Evolutionary conservation across 306 rosid species (phyloP), one percentile per base, ranked within the genome.

Genomic region (Vigna reflexopilosa): DNA sequence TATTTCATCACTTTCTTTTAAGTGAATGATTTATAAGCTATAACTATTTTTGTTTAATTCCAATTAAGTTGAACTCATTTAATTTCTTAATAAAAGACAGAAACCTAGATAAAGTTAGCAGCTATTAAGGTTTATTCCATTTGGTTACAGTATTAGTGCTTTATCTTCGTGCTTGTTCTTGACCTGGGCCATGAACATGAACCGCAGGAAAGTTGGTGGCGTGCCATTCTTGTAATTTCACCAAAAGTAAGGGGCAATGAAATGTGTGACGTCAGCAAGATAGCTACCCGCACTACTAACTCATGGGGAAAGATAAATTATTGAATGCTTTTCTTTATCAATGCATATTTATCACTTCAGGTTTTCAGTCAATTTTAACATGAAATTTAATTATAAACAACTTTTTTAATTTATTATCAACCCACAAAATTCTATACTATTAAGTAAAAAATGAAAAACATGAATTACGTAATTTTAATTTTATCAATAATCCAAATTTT

Each of bases 231-330:
- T 2, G 89, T 83, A 86, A 86, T 61, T 80, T 30, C 6, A 72
- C 0, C 0, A 0, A 80, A 76, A 54, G 32, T 2, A 1, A 11
- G 70, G 89, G 85, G 81, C 47, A 86, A 84, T 78, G 13, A 44
- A 20, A 0, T 22, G 17, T 5, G n/a, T 85, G 86, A 89, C 91
- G 93, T 90, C 88, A 87, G 2, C 49, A 16, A 77, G 86, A 87
- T 75, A 87, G 90, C 84, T 81, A 89, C 86, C 78, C 78, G 81
- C 98, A 90, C 89, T 83, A 82, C 72, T 22, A 22, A 22, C 17
- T 58, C 64, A 58, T 10, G 32, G 14, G 7, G 32, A 11, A 55
- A 8, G 62, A 56, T 9, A 56, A 56, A 56, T 24, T 57, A 50
- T 50, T 49, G 7, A 45, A 45, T 12, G 14, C 3, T 45, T 45